These are phyloP conservation scores for Ceratocystis smalleyi DNA, from an alignment of 2,329 filamentous ascomycete genomes.

Conservation along the genomic window DNA sequence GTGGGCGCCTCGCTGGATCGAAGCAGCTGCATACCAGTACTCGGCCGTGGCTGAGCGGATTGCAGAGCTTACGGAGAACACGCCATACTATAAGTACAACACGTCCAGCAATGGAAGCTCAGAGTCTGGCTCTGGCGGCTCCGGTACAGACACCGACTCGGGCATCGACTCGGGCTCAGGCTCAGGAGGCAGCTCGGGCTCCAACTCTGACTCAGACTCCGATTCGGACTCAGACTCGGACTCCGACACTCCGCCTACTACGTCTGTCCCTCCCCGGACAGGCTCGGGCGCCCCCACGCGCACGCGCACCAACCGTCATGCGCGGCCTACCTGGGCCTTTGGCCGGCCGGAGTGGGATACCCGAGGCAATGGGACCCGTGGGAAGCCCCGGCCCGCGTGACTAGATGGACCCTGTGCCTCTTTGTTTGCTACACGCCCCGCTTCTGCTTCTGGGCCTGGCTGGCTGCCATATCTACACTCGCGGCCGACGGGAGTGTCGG, in stretches of 20 bases:
- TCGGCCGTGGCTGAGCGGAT: slow-evolving; percentile 6
- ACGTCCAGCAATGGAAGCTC: background rate
- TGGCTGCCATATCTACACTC: background rate
- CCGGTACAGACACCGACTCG: background rate
- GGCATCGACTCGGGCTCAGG: background rate
- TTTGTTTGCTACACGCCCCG: background rate
- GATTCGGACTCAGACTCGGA: background rate
- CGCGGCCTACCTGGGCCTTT: background rate
- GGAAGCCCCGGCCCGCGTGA: background rate
- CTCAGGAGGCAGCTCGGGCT: background rate
- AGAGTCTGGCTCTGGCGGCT: background rate
- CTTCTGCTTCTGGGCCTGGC: background rate
- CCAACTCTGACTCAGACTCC: background rate
- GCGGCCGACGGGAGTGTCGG: background rate
- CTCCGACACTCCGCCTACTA: background rate
- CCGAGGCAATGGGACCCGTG: background rate
- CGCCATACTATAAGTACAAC: slow-evolving; percentile 13
- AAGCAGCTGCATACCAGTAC: background rate
- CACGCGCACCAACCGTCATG: background rate
- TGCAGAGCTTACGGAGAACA: slow-evolving; percentile 7
- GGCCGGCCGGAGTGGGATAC: background rate
- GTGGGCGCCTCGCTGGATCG: slow-evolving; percentile 20
- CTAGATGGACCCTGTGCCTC: background rate
- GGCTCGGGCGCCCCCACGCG: background rate
- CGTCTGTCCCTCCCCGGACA: background rate